Evolutionary conservation across 2,329 filamentous ascomycete genomes (phyloP).

Genomic region (Colletotrichum chlorophyti): DNA sequence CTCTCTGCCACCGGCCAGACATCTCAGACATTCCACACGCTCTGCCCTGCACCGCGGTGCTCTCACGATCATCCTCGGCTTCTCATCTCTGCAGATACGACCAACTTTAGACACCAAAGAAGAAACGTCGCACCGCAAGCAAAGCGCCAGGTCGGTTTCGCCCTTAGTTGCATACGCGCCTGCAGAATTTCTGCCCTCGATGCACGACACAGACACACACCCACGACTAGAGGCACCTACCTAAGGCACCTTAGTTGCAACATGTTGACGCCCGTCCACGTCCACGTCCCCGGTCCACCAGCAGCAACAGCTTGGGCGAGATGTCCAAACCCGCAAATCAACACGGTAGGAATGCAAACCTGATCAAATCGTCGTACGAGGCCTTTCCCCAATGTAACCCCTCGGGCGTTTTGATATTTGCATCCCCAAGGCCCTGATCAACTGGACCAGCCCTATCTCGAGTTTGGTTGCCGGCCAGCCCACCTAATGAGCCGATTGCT

Average conservation of each 20-base stretch:
- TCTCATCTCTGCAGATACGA: too few species aligned
- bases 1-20: not conserved
- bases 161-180: not conserved
- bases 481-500: too few species aligned
- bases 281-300: slow-evolving; percentile 3
- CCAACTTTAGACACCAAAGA: too few species aligned
- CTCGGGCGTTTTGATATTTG: not conserved
- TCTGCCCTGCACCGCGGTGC: not conserved
- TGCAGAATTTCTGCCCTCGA: slow-evolving; percentile 11
- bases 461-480: slow-evolving; percentile 2
- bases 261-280: slow-evolving; percentile 6
- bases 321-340: slow-evolving; percentile 18
- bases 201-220: slow-evolving; percentile 12
- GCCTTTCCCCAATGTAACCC: slow-evolving; percentile 1
- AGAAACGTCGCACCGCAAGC: not conserved
- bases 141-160: not conserved
- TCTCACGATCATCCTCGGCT: not conserved
- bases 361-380: slow-evolving; percentile 14
- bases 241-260: too few species aligned
- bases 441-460: not conserved
- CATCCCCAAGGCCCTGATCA: too few species aligned
- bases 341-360: not conserved
- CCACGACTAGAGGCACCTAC: too few species aligned
- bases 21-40: not conserved
- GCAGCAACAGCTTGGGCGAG: too few species aligned